Base-by-base conservation (phyloP, 345 rosid species). In the Brassica cretica region DNA sequence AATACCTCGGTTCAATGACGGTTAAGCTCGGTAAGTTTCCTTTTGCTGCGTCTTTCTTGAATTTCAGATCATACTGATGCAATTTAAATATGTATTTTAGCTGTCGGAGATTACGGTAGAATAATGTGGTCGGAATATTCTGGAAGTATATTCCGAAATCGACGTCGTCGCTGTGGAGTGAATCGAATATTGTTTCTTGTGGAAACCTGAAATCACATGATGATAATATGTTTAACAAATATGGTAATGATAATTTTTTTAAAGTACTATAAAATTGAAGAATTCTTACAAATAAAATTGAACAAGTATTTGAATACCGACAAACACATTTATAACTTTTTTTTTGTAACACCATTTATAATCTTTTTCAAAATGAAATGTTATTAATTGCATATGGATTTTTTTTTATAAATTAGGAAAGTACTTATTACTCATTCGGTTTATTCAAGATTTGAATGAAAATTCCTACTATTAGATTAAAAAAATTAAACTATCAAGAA, bases 121-220 rank as follows among this genome's bases (percentile, higher is more conserved):
- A 94, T 78, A 94, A 79, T 19, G 97, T 92, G 6, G 90, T 84
- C 61, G 98, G 97, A 73, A 92, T 88, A 86, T 78, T 88, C 55
- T 85, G 93, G 70, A 88, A 94, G 84, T 94, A 94, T 70, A 94
- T 71, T 27, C 97, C 98, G 55, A 94, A 94, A 63, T 82, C 81
- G 14, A 83, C 68, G 16, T 79, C 87, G 60, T 88, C 89, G 81
- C 85, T 91, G 11, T 89, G 85, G 27, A 94, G 88, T 5, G 98
- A 92, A 75, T 92, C 97, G 64, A 94, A 94, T 15, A 94, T 91
- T 1, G 97, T 94, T 63, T 87, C 88, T n/a, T 94, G 98, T 5
- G 98, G 98, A 81, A 75, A 80, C 55, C 83, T 80, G 73, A 80
- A 64, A 65, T 69, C 5, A 4, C 19, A 46, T 9, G 29, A 56